Base-by-base conservation (phyloP, 306 rosid species). In the Boehmeria nivea region DNA sequence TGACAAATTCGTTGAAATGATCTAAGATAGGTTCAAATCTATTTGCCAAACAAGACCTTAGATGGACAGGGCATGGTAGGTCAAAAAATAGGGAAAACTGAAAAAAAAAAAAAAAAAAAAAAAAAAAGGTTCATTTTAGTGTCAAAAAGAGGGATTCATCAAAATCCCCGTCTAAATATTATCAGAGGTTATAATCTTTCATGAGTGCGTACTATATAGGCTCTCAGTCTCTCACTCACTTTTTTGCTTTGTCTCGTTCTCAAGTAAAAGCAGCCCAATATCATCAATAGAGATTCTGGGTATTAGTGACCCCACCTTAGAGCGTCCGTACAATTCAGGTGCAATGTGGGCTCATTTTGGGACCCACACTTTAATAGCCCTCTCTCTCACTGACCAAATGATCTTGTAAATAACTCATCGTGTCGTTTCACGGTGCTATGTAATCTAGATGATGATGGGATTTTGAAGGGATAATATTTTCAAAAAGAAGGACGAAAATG, bases 221-320 rank as follows among this genome's bases (percentile, higher is more conserved):
- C 11, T 4, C 44, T n/a, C 50, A 44, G 34, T 28, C 34, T 40
- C 16, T 40, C 44, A 33, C 38, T 33, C 38, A 33, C 11, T 33
- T n/a, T n/a, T n/a, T n/a, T n/a, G n/a, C 23, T 21, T 23, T 72
- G 63, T 54, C 64, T 25, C 39, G 33, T 43, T 37, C 47, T 58
- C 16, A 12, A 45, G 34, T 52, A 16, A 38, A 40, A 37, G 61
- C 56, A 50, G 23, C 19, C 26, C 38, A 5, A 43, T 43, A 28
- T 50, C 42, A 9, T 40, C 16, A 36, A 24, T 46, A 31, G 31
- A 48, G n/a, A 66, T 24, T 36, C 26, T 12, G 50, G n/a, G 63
- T 42, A 42, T 36, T 42, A 53, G 42, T 19, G 64, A 18, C 34
- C 73, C 67, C 67, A 17, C 61, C 55, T 21, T 22, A 5, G 26